A percentile compares a stretch with the other conserved stretches of the same genome.
phyloP scores from a whole-genome alignment of 2,329 filamentous ascomycete genomes.

The Alternaria ethzedia region DNA sequence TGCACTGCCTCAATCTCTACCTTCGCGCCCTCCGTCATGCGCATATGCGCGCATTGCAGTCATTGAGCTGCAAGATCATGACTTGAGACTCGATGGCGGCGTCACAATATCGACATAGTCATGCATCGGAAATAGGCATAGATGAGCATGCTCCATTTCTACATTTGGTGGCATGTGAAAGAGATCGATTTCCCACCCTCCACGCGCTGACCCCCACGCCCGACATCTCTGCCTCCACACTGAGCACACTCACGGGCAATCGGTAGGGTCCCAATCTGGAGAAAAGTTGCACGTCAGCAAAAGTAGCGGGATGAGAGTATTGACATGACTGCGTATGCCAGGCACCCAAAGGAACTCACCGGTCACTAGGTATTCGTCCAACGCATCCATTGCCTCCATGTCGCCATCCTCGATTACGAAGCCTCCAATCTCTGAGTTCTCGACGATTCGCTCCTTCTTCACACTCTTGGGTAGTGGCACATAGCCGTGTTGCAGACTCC shows the following conservation, averaged over 20 bases:
- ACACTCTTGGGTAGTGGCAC: slow-evolving; percentile 77
- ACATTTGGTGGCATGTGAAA: background rate
- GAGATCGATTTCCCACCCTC: background rate
- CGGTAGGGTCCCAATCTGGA: slow-evolving; percentile 57
- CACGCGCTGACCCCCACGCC: slow-evolving; percentile 29
- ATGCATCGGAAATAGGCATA: background rate
- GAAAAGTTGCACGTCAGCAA: slow-evolving; percentile 20
- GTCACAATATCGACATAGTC: background rate
- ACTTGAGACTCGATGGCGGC: background rate
- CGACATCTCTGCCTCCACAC: slow-evolving; percentile 18
- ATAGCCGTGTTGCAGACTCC: slow-evolving; percentile 77
- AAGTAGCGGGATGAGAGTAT: background rate
- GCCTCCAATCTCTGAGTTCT: slow-evolving; percentile 67
- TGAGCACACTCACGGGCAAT: slow-evolving; percentile 35
- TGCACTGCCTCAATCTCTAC: background rate
- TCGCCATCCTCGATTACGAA: slow-evolving; percentile 70
- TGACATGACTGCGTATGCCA: background rate
- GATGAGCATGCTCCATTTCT: background rate
- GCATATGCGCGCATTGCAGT: background rate
- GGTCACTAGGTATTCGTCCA: slow-evolving; percentile 77
- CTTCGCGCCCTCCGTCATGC: background rate
- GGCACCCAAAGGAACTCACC: slow-evolving; percentile 23
- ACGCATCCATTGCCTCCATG: slow-evolving; percentile 65
- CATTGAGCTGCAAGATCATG: background rate
- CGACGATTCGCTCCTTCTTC: slow-evolving; percentile 65